Base-by-base conservation (phyloP, 1,139 yeast genomes). In the Blastobotrys aristatus region DNA sequence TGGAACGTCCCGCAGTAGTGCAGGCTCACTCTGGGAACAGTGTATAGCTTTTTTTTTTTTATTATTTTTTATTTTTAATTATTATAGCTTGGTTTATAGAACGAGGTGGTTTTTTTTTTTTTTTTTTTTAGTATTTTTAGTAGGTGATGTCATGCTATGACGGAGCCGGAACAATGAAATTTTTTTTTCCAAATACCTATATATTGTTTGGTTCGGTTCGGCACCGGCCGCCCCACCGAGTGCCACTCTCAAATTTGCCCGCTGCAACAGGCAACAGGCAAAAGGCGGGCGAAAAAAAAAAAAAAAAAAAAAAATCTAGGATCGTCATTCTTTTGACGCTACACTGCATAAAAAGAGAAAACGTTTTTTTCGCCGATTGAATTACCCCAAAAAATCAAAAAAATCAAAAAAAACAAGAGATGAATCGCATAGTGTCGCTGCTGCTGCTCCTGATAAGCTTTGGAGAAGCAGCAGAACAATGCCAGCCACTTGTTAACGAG, bases 1-100 rank as follows among this genome's bases (percentile, higher is more conserved):
- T 67, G 59, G 58, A 57, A 18, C 61, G 71, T 4, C 68, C 69
- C 1, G 61, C 62, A 2, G 70, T 67, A 5, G 53, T 59, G 14
- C 59, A 43, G 21, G 46, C 46, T 16, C 46, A 43, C 26, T 21
- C 31, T 29, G 46, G 46, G 10, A 29, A 31, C 17, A 6, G 24
- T 35, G 40, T 29, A 35, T 21, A 20, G n/a, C 17, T 22, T 37
- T 37, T 13, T 24, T 26, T 37, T 14, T n/a, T 13, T 6, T 31
- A n/a, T n/a, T n/a, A n/a, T n/a, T n/a, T n/a, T n/a, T n/a, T n/a
- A n/a, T 35, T 35, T 20, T 35, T 35, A 34, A 11, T 34, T n/a
- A n/a, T n/a, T n/a, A 14, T 8, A 31, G 16, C n/a, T n/a, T n/a
- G n/a, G n/a, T n/a, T n/a, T 5, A 22, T 10, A 36, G 20, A n/a